Base-by-base conservation (phyloP, 2,329 filamentous ascomycete genomes). In the Penicillium digitatum region DNA sequence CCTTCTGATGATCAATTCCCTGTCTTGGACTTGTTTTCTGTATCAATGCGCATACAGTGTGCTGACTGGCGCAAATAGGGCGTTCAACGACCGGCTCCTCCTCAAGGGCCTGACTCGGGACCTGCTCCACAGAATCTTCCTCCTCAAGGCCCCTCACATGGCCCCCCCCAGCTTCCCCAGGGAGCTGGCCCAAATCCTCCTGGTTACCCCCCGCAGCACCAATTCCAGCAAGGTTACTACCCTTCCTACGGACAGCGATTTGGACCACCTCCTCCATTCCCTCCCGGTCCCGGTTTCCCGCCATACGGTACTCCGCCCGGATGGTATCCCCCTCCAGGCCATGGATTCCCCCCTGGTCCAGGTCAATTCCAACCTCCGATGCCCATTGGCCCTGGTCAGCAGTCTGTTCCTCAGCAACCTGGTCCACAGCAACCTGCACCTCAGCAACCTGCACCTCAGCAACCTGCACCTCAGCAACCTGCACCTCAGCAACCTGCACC, bases 321-420 rank as follows among this genome's bases (percentile, higher is more conserved):
- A 53, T 95, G 90, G 88, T 93, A 86, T 69, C 88, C 87, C 62
- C 84, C 82, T 50, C 84, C 85, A 9, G 87, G 87, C 7, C 88
- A 89, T 73, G 87, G 86, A 26, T 94, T 90, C 63, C 87, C 86
- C 32, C 85, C 82, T 59, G 79, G 74, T 29, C 86, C 84, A 14
- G 86, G 82, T 45, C 82, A 80, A 20, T 89, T 87, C 67, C 86
- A 85, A 56, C 84, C 82, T 34, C 80, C 68, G 53, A 77, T 82
- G 69, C 82, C 81, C 22, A 80, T 82, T 57, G 84, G 82, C 32
- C 81, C 82, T 39, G 79, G 79, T 35, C 72, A 73, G 47, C 74
- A 74, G 38, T 62, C 63, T 31, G 70, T 71, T 43, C 69, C 74
- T 37, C 74, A 71, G 60, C 69, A 68, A 20, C 66, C 68, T 16